Base-by-base conservation (phyloP, 352 stramenopile genomes). In the Phytophthora pinifolia region DNA sequence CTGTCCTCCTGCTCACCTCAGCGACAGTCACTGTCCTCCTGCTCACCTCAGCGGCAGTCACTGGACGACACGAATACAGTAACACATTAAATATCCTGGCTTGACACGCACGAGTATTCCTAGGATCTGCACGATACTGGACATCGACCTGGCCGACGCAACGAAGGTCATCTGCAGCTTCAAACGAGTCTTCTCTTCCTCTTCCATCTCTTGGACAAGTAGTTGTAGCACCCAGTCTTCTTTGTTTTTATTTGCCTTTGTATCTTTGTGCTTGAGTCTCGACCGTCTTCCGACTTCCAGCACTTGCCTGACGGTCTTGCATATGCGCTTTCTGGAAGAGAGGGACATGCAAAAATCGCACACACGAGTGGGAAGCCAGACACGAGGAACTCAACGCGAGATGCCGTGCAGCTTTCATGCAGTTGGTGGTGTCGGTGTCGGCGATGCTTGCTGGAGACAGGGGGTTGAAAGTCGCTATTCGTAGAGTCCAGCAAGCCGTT, bases 171-270 rank as follows among this genome's bases (percentile, higher is more conserved):
- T 60, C 29, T 55, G 43, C 37, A 44, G 44, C 50, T 62, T 57
- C 25, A 9, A 29, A 29, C 25, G 25, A 29, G 25, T 29, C 37
- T 56, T 46, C 29, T 63, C 54, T 62, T 72, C 54, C 46, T 72
- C 59, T 54, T 70, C 37, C 18, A 62, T 57, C 44, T 58, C 65
- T 70, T 73, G 48, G 60, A 63, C 56, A 66, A 70, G 42, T 51
- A 69, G 59, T 63, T 63, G 59, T 33, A 69, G 59, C 55, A 62
- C 53, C 64, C 54, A 67, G 41, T 57, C 54, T 70, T 63, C 54
- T 73, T 73, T 73, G 50, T 66, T 73, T 72, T 67, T 66, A 73
- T 67, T 73, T 72, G 59, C 54, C 29, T 66, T 66, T 73, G 59
- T 72, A 59, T 68, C 42, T 67, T 60, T 69, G 56, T 52, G 54